Base-by-base conservation (phyloP, 768 basidiomycete genomes). In the Mrakia blollopis region DNA sequence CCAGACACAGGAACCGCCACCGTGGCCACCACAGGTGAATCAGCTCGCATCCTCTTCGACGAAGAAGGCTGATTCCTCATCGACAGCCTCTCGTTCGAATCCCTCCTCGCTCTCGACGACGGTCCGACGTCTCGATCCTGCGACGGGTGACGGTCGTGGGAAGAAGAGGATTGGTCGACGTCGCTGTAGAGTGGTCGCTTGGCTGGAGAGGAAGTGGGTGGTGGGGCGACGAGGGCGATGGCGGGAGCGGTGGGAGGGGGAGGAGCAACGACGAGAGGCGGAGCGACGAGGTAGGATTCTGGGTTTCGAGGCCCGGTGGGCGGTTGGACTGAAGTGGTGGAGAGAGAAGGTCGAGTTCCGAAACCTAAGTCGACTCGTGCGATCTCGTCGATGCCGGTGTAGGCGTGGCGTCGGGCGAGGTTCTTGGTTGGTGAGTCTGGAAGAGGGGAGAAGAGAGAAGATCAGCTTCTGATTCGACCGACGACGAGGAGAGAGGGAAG, bases 301-400 rank as follows among this genome's bases (percentile, higher is more conserved):
- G 52, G 50, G 62, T 10, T 80, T 78, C 11, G 83, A 82, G 18
- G 81, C 82, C n/a, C 80, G 75, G 78, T 83, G 83, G 44, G 80
- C 72, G 72, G 14, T 79, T 18, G 71, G 73, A 23, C n/a, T n/a
- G n/a, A n/a, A n/a, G n/a, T n/a, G 74, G 63, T 52, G 77, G 47
- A 50, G 47, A 18, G 14, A 14, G 44, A 2, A 14, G 47, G 47
- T 50, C 78, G 54, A 78, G 74, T 57, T 3, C 90, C 88, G 79
- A 92, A 91, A 8, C 96, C 96, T 28, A 97, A 88, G 82, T 98
- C 96, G 54, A 90, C 89, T 21, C 89, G 87, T 2, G 94, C 92
- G 78, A 98, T 95, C 28, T 92, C 91, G 81, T 98, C 95, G 37
- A 90, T 90, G 47, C 89, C 90, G 37, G 90, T 87, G 83, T 93